Base-by-base conservation (phyloP, 2,329 filamentous ascomycete species). In the Monosporascus ibericus region DNA sequence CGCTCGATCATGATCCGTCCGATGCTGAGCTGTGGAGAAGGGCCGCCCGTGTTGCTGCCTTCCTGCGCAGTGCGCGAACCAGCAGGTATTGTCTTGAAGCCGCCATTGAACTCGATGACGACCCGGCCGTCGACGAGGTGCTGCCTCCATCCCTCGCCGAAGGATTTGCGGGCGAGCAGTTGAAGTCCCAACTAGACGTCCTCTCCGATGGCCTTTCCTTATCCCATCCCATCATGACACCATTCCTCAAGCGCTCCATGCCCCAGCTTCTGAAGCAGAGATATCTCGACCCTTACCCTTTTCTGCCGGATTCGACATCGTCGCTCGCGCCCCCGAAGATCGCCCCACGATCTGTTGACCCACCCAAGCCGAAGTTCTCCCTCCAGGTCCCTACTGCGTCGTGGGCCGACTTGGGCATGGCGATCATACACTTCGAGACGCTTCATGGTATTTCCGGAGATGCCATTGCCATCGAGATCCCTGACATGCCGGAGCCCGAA, bases 11-110 rank as follows among this genome's bases (percentile, higher is more conserved):
- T 49, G 84, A 87, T 55, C 83, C 84, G 1, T 85, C 84, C 0
- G 84, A 87, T 60, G 82, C 84, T 2, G 84, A 87, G 60, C 70
- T 86, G 7, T 87, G 84, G 84, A 74, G 84, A 55, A 75, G 77
- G 48, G 73, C 77, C 2, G 80, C 81, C 0, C 77, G 83, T 3
- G 76, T 86, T 44, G 81, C 78, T 3, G 75, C 77, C 1, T 80
- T 82, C 46, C 66, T 86, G 44, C 78, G 76, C 44, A 85, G 83
- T 56, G 64, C 71, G 0, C 74, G 82, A 14, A 73, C 85, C 25
- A 79, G 76, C 57, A 72, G 84, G 37, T 87, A 81, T 61, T 86
- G 83, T 53, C 69, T 87, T 2, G 84, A 87, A 62, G 81, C 84
- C 34, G 83, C 84, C 6, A 79, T 87, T 34, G 84, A 87, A 65